Conservation (phyloP, 2,329 filamentous ascomycete species). For the Fusarium coffeatum region DNA sequence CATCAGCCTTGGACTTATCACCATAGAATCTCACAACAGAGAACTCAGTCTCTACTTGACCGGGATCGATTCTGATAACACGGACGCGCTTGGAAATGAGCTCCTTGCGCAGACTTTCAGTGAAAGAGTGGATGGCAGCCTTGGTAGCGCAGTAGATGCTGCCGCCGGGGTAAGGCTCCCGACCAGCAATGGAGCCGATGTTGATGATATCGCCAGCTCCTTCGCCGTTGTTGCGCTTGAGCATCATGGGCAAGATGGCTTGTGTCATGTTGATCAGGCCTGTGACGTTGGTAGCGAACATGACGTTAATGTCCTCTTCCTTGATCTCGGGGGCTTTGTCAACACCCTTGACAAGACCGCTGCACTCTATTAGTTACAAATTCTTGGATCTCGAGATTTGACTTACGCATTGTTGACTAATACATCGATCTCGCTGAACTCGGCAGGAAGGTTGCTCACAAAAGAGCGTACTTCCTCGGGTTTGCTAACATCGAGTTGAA, state of each 20-base stretch:
- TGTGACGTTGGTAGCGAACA: constrained; percentile 94
- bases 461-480: constrained; percentile 79
- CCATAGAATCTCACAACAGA: constrained; percentile 88
- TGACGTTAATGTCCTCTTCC: constrained; percentile 83
- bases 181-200: constrained; percentile 88
- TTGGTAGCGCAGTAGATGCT: constrained; percentile 94
- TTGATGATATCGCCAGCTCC: constrained; percentile 95
- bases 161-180: constrained; percentile 85
- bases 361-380: constrained; percentile 50
- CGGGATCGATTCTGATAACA: constrained; percentile 88
- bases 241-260: constrained; percentile 83
- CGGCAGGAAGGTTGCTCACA: constrained; percentile 77
- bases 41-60: constrained; percentile 96
- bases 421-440: constrained; percentile 85
- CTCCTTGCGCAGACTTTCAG: constrained; percentile 83
- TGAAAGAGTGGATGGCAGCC: constrained; percentile 86
- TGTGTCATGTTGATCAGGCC: constrained; percentile 98
- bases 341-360: constrained; percentile 88
- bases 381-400: fast-evolving
- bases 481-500: constrained; percentile 88
- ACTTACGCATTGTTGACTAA: constrained; percentile 95
- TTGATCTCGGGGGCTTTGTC: constrained; percentile 86
- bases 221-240: constrained; percentile 73
- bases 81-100: constrained; percentile 82
- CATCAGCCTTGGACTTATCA: constrained; percentile 88